Evolutionary conservation across 805 yeast species (phyloP).

Genomic region (Candida maltosa): DNA sequence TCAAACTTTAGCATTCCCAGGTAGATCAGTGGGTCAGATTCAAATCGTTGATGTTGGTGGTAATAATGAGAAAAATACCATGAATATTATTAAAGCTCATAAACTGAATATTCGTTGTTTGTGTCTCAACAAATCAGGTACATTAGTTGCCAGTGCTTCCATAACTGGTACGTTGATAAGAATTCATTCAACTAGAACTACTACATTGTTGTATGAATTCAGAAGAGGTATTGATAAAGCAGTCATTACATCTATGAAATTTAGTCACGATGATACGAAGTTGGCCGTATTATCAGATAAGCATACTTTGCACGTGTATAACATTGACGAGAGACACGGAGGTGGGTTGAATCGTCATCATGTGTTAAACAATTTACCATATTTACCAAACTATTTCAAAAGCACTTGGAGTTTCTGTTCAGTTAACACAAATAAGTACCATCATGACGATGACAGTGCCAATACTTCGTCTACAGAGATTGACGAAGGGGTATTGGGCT

Average conservation of each 20-base stretch:
- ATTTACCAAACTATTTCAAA: slow-evolving; percentile 63
- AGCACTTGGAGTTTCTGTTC: slow-evolving; percentile 89
- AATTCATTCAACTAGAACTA: slow-evolving; percentile 48
- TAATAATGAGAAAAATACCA: slow-evolving; percentile 50
- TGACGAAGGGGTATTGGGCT: slow-evolving; percentile 49
- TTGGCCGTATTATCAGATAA: slow-evolving; percentile 88
- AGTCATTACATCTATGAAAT: slow-evolving; percentile 73
- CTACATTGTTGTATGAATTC: slow-evolving; percentile 74
- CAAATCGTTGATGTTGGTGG: slow-evolving; percentile 76
- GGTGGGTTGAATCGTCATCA: slow-evolving; percentile 52
- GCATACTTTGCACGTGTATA: slow-evolving; percentile 83
- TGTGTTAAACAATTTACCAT: slow-evolving; percentile 59
- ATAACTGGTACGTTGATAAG: slow-evolving; percentile 80
- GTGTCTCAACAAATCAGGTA: slow-evolving; percentile 60
- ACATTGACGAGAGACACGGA: slow-evolving; percentile 31
- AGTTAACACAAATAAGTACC: slow-evolving; percentile 48
- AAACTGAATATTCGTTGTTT: slow-evolving; percentile 61
- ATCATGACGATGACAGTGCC: slow-evolving; percentile 15
- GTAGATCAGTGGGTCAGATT: slow-evolving; percentile 70
- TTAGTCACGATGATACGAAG: slow-evolving; percentile 71
- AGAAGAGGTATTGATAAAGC: slow-evolving; percentile 90
- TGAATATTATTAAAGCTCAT: slow-evolving; percentile 76
- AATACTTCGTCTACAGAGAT: slow-evolving; percentile 10
- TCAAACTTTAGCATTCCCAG: slow-evolving; percentile 74
- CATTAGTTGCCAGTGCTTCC: slow-evolving; percentile 75